Evolutionary conservation across 768 basidiomycete species (phyloP), one percentile per base, ranked within the genome.

Genomic region (Naganishia antarctica): DNA sequence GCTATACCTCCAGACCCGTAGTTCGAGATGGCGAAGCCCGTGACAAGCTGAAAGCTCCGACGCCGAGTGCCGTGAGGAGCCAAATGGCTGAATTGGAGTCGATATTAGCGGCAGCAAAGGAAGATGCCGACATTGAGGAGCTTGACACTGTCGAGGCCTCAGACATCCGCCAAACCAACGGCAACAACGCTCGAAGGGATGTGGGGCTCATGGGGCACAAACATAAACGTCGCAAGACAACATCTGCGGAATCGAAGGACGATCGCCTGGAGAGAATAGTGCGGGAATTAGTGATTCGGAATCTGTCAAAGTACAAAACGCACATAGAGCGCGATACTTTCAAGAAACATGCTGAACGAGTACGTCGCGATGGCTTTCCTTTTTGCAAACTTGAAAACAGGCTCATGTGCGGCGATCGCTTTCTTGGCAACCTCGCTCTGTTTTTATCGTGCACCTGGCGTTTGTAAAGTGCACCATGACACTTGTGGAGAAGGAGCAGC

Each of bases 271-370:
- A 86, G 68, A 90, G 90, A 75, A 81, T 97, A 37, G 85, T 98
- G 18, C 89, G 91, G 7, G 85, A 86, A 1, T 85, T 94, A 6
- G 94, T 99, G 43, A 94, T 99, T 41, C 88, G 86, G 77, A 86
- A 82, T 64, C 92, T 98, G 91, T 88, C 86, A 64, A 96, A 92
- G 80, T 86, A 97, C 73, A 82, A 85, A 57, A 81, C 85, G 60
- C 79, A 85, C 47, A 83, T 96, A 65, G 77, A 80, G 76, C 83
- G 84, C 53, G 91, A 96, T 7, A 75, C 81, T 60, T 97, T 98
- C 83, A 99, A 99, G 82, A 86, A 87, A 74, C 86, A 96, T 73
- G 96, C 96, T 2, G 91, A 91, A 75, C 91, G 97, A 84, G 94
- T 91, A 67, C 66, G 83, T 69, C 26, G 15, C 48, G 47, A 12